Conservation (phyloP, 2,329 filamentous ascomycete species). For the Venturia carpophila region DNA sequence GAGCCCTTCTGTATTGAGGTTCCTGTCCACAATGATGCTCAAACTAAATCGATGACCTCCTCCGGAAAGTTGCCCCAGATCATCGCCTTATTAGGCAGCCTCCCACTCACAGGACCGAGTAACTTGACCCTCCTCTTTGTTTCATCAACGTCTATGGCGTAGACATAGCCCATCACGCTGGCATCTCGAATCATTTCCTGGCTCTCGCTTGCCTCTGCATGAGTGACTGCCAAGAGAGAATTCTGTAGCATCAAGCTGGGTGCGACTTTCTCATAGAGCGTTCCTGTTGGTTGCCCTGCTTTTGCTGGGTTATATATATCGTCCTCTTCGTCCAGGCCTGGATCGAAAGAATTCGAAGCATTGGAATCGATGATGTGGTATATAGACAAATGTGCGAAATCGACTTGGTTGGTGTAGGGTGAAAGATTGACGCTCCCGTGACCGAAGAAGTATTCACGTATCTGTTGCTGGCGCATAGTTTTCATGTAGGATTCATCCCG, state of each 20-base stretch:
- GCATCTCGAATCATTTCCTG: constrained; percentile 69
- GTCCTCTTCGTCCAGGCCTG: constrained; percentile 40
- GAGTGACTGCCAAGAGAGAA: constrained; percentile 76
- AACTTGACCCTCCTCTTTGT: constrained; percentile 73
- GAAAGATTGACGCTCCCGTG: constrained; percentile 66
- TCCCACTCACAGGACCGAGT: constrained; percentile 73
- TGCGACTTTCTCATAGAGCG: constrained; percentile 54
- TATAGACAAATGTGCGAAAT: constrained; percentile 65
- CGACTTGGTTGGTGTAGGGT: constrained; percentile 78
- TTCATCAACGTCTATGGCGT: constrained; percentile 85
- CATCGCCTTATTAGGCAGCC: constrained; percentile 70
- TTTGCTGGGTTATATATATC: constrained; percentile 30
- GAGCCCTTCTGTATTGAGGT: too few relatives aligned
- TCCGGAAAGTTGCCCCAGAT: constrained; percentile 85
- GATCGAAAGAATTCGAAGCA: constrained; percentile 27
- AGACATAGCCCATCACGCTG: constrained; percentile 85
- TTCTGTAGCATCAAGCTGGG: constrained; percentile 66
- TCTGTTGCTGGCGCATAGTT: constrained; percentile 62
- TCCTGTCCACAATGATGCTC: neutral
- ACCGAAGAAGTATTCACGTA: constrained; percentile 93
- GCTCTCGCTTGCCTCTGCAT: constrained; percentile 61
- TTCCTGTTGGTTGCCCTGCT: constrained; percentile 26
- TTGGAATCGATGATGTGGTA: constrained; percentile 55
- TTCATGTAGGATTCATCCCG: constrained; percentile 69
- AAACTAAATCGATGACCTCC: constrained; percentile 66